phyloP scores from a whole-genome alignment of 2,329 filamentous ascomycete genomes.

The Ophiostoma triangulosporum region DNA sequence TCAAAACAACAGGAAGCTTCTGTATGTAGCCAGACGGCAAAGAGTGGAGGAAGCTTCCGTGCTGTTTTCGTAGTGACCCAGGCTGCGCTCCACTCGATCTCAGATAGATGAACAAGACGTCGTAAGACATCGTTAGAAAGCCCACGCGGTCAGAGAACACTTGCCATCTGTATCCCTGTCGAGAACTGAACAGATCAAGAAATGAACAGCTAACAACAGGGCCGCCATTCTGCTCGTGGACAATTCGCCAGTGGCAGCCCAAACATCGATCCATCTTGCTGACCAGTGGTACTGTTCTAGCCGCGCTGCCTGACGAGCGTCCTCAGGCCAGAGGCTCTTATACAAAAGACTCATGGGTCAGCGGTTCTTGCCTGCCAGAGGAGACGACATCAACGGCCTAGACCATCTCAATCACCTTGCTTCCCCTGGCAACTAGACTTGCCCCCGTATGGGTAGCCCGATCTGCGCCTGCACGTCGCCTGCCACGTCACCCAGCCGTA shows the following conservation, averaged over 20 bases:
- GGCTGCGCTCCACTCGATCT: slow-evolving; percentile 30
- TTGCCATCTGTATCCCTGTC: background rate
- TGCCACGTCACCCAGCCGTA: slow-evolving; percentile 29
- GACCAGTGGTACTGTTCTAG: slow-evolving; percentile 48
- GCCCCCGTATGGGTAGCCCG: slow-evolving; percentile 21
- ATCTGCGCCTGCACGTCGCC: slow-evolving; percentile 16
- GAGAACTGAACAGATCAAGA: background rate
- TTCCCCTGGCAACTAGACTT: slow-evolving; percentile 39
- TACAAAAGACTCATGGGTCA: slow-evolving; percentile 61
- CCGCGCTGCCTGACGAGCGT: slow-evolving; percentile 59
- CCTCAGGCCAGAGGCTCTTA: slow-evolving; percentile 60
- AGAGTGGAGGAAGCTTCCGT: slow-evolving; percentile 22
- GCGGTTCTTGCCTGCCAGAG: slow-evolving; percentile 39
- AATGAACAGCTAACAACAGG: background rate
- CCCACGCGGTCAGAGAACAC: background rate
- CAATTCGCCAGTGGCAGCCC: background rate
- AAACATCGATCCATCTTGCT: slow-evolving; percentile 12
- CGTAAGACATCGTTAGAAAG: background rate
- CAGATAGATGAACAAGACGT: slow-evolving; percentile 5
- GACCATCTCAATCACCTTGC: background rate
- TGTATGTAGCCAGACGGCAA: slow-evolving; percentile 25
- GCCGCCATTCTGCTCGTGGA: background rate
- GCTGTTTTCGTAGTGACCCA: slow-evolving; percentile 37
- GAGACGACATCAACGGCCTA: slow-evolving; percentile 2
- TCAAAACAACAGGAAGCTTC: slow-evolving; percentile 26